Evolutionary conservation across 2,329 filamentous ascomycete genomes (phyloP).

Genomic region (Dothiorella sarmentorum): DNA sequence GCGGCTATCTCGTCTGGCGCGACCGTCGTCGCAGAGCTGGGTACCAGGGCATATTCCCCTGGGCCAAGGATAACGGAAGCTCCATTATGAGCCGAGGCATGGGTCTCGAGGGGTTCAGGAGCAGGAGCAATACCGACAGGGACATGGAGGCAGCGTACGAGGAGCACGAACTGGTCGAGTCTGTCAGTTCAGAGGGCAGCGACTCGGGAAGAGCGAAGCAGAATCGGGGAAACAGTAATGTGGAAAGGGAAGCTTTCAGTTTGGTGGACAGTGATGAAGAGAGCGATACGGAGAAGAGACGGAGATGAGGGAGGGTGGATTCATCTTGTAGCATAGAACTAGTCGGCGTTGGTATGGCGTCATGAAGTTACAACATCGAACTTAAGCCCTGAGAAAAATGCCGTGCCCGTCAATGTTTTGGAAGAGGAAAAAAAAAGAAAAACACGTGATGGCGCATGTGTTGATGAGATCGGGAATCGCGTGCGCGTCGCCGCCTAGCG

Average conservation of each 20-base stretch:
- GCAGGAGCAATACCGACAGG: slow-evolving; percentile 35
- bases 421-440: no score
- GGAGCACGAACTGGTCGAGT: slow-evolving; percentile 57
- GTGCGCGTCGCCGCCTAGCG: slow-evolving; percentile 6
- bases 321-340: slow-evolving; percentile 1
- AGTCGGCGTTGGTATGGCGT: not conserved
- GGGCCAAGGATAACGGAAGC: slow-evolving; percentile 34
- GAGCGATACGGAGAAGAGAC: slow-evolving; percentile 14
- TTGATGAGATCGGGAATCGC: not conserved
- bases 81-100: slow-evolving; percentile 44
- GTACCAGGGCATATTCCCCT: slow-evolving; percentile 41
- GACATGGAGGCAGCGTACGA: slow-evolving; percentile 63
- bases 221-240: slow-evolving; percentile 28
- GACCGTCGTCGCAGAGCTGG: slow-evolving; percentile 47
- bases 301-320: not conserved
- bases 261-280: slow-evolving; percentile 12
- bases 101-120: slow-evolving; percentile 48
- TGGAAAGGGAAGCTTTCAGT: slow-evolving; percentile 28
- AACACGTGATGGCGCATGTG: not conserved
- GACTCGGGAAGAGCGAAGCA: slow-evolving; percentile 24
- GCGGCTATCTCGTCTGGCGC: slow-evolving; percentile 68
- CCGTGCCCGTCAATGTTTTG: no score
- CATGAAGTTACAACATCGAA: no score
- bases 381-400: no score
- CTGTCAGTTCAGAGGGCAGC: slow-evolving; percentile 35